phyloP scores from a whole-genome alignment of 2,329 filamentous ascomycete genomes.

The Fusarium temperatum region DNA sequence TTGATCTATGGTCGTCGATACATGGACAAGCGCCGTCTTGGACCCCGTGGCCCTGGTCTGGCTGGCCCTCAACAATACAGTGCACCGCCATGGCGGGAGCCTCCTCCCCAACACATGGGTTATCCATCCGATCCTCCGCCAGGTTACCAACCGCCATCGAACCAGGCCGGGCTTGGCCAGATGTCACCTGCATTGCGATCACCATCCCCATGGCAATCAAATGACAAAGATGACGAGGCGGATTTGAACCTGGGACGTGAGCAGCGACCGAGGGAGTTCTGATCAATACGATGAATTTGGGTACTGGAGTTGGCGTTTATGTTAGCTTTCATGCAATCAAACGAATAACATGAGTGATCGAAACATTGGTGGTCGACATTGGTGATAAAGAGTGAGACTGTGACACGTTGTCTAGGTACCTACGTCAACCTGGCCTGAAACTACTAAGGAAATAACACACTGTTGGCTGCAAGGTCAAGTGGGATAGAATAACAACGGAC shows the following conservation, averaged over 20 bases:
- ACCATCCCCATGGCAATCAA: slow-evolving; percentile 43
- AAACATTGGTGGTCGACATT: background rate
- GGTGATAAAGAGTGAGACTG: background rate
- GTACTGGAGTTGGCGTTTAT: slow-evolving; percentile 34
- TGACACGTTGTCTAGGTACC: too few relatives aligned
- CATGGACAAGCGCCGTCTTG: slow-evolving; percentile 37
- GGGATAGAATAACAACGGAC: background rate
- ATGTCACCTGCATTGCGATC: slow-evolving; percentile 39
- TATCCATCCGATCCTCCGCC: slow-evolving; percentile 45
- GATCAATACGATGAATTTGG: slow-evolving; percentile 20
- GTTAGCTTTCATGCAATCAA: background rate
- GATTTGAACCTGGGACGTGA: slow-evolving; percentile 45
- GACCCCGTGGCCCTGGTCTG: slow-evolving; percentile 24
- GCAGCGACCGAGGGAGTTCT: slow-evolving; percentile 48
- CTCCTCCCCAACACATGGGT: slow-evolving; percentile 27
- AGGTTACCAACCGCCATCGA: slow-evolving; percentile 47
- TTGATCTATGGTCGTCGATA: slow-evolving; percentile 46
- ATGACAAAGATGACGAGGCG: slow-evolving; percentile 44
- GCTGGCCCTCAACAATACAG: slow-evolving; percentile 38
- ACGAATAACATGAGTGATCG: background rate
- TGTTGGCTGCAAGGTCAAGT: background rate
- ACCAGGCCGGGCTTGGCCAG: slow-evolving; percentile 43
- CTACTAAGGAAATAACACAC: background rate
- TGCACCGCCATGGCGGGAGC: slow-evolving; percentile 45
- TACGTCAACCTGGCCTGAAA: background rate